Base-by-base conservation (phyloP, 352 stramenopile species). In the Globisporangium canariense region DNA sequence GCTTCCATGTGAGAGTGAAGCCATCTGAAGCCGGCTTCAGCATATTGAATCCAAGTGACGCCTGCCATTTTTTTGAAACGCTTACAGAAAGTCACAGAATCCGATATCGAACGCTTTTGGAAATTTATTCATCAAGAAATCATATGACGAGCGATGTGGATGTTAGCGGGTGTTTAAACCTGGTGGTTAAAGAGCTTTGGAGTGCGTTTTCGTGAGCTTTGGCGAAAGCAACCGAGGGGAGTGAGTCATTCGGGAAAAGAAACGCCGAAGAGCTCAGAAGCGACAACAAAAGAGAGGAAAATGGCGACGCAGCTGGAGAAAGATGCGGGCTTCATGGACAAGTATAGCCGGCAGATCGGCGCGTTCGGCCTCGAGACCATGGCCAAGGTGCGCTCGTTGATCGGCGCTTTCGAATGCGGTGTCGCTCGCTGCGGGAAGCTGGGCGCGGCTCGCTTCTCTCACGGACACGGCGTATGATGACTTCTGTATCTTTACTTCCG, bases 251-350 rank as follows among this genome's bases (percentile, higher is more conserved):
- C 16, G 11, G 40, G 4, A 46, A 46, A 46, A 36, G 40, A 46
- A 46, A 46, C 40, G 40, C 40, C 51, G 65, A 53, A 70, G 67
- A 58, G 62, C 47, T 36, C 45, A 62, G 76, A 79, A 51, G 25
- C 25, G 25, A 28, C 25, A 28, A 59, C 63, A 67, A 50, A 28
- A 51, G 79, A 79, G 56, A 64, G 32, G 32, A 2, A 66, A 43
- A 91, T 90, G 85, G 81, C 86, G 61, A 63, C 70, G 51, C 79
- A 89, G 60, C 69, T 94, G 56, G 85, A 94, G 67, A 83, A 76
- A 56, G 84, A 97, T 86, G 90, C 90, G 34, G 81, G 76, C 57
- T 97, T 97, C 71, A 97, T 96, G 89, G 89, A 97, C 83, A 97
- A 97, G 74, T 97, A 97, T 83, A 96, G 86, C 52, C 83, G 91